These are phyloP conservation scores for Trichosporon sp. DNA, from an alignment of 1,284 basidiomycete species.

Conservation along the genomic window DNA sequence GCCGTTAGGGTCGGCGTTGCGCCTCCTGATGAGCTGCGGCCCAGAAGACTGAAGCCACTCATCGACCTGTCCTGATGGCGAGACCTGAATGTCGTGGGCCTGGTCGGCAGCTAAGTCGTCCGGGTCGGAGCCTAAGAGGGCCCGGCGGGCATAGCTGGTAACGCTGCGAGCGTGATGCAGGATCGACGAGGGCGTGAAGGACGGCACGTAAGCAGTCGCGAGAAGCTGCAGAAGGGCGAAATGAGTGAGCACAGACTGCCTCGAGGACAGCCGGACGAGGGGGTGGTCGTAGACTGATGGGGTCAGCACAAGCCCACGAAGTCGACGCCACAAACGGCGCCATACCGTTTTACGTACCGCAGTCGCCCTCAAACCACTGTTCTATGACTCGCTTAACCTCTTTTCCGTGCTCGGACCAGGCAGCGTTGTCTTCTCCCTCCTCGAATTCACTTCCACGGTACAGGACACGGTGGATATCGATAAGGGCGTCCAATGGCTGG, in stretches of 20 bases:
- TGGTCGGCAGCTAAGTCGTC: neutral
- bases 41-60: conserved; percentile 34
- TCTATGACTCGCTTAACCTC: conserved; percentile 47
- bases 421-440: conserved; percentile 34
- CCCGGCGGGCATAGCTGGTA: conserved; percentile 30
- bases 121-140: conserved; percentile 28
- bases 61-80: conserved; percentile 27
- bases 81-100: conserved; percentile 13
- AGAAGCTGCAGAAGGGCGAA: conserved; percentile 46
- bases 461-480: conserved; percentile 51
- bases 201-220: conserved; percentile 41
- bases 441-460: conserved; percentile 40
- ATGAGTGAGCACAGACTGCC: conserved; percentile 43
- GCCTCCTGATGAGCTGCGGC: conserved; percentile 19
- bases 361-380: conserved; percentile 51
- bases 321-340: neutral
- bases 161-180: conserved; percentile 36
- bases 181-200: conserved; percentile 37
- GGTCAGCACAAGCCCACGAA: conserved; percentile 26
- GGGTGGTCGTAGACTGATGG: conserved; percentile 51
- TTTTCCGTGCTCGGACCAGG: conserved; percentile 39
- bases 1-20: conserved; percentile 22
- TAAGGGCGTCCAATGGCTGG: conserved; percentile 46
- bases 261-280: conserved; percentile 39
- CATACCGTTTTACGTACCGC: conserved; percentile 37